phyloP scores from a whole-genome alignment of 2,329 filamentous ascomycete genomes.

The Waltergamsia citrina region DNA sequence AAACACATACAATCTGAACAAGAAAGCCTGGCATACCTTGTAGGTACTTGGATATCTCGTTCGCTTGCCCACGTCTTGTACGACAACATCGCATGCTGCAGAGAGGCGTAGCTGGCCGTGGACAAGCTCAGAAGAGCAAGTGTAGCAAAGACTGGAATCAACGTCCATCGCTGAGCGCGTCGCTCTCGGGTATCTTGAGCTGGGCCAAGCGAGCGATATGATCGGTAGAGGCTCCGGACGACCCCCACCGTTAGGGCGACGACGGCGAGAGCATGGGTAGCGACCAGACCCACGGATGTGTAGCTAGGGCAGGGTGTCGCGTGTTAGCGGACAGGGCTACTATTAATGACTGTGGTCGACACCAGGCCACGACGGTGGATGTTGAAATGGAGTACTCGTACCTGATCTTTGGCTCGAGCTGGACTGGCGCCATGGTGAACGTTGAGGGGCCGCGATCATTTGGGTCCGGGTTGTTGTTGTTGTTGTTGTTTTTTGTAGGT shows the following conservation, averaged over 20 bases:
- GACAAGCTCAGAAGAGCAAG: constrained; percentile 35
- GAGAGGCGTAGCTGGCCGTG: constrained; percentile 30
- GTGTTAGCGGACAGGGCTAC: constrained; percentile 1
- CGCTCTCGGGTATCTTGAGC: constrained; percentile 24
- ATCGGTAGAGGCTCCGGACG: constrained; percentile 12
- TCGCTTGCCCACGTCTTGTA: constrained; percentile 40
- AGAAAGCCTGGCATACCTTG: constrained; percentile 16
- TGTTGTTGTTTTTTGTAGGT: not conserved
- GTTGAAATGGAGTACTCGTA: constrained; percentile 4
- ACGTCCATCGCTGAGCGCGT: constrained; percentile 13
- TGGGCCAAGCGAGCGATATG: constrained; percentile 17
- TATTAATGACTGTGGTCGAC: not conserved
- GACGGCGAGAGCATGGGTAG: constrained; percentile 10
- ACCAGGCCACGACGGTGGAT: not conserved
- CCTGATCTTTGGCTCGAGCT: constrained; percentile 11
- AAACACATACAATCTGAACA: too few species aligned
- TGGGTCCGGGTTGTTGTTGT: not conserved
- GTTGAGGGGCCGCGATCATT: not conserved
- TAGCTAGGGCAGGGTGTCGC: constrained; percentile 7
- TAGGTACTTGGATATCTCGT: constrained; percentile 25
- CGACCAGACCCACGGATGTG: constrained; percentile 8
- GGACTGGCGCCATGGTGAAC: constrained; percentile 14
- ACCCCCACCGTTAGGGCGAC: constrained; percentile 11
- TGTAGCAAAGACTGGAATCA: constrained; percentile 26
- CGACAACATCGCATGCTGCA: constrained; percentile 32